phyloP scores from a whole-genome alignment of 805 yeast species.

The Kuraishia piskuri region DNA sequence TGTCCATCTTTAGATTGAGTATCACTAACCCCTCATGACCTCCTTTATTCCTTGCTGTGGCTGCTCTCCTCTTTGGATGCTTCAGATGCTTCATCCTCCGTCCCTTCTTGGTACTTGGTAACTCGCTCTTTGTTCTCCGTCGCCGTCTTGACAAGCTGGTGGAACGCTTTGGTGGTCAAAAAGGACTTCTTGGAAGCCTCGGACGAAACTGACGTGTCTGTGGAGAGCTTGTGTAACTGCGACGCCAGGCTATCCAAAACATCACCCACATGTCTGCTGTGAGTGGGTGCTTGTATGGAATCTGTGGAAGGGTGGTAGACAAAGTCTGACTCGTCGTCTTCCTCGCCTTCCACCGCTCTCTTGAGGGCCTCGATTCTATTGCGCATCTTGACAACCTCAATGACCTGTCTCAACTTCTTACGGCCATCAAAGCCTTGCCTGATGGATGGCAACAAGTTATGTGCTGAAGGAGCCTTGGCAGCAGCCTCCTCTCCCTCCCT shows the following conservation, averaged over 20 bases:
- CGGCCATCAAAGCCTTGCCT: conserved; percentile 79
- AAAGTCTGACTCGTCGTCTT: background rate
- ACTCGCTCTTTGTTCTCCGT: conserved; percentile 4
- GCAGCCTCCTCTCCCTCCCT: conserved; percentile 29
- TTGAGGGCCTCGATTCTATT: conserved; percentile 71
- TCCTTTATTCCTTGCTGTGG: no score
- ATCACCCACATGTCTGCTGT: background rate
- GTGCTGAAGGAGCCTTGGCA: no score
- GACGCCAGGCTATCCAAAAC: background rate
- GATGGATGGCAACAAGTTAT: conserved; percentile 67
- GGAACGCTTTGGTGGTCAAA: background rate
- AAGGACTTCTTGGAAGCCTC: background rate
- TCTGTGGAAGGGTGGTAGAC: background rate
- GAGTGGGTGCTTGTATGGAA: background rate
- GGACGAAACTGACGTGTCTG: background rate
- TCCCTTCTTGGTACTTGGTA: background rate
- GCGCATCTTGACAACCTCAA: conserved; percentile 74
- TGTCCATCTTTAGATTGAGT: no score
- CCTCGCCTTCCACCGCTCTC: conserved; percentile 5
- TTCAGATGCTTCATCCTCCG: background rate
- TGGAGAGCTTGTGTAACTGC: background rate
- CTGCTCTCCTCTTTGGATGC: no score
- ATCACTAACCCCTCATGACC: no score
- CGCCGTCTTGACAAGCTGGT: conserved; percentile 4
- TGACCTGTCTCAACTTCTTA: conserved; percentile 75